Evolutionary conservation across 352 stramenopile genomes (phyloP).

Genomic region (Blastocystis sp.): DNA sequence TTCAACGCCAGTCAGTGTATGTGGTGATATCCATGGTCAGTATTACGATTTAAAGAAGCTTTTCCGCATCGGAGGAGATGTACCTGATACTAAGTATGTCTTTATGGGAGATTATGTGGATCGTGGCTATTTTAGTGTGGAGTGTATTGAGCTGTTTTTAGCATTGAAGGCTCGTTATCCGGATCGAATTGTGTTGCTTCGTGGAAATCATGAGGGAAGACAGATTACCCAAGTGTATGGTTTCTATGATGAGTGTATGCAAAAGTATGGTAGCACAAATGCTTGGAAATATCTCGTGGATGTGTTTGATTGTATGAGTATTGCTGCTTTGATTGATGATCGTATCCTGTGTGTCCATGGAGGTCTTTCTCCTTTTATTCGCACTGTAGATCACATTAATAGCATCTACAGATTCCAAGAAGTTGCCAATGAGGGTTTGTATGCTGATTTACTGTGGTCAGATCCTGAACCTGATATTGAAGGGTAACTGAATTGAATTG

Average conservation of each 20-base stretch:
- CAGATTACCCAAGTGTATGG: too few relatives aligned
- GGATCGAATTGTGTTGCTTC: slow-evolving; percentile 78
- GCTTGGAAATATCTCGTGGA: slow-evolving; percentile 89
- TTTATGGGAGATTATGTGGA: slow-evolving; percentile 84
- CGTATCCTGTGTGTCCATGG: slow-evolving; percentile 84
- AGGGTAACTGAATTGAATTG: slow-evolving; percentile 68
- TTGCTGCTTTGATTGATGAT: slow-evolving; percentile 84
- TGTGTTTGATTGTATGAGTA: slow-evolving; percentile 88
- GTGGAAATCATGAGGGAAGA: too few relatives aligned
- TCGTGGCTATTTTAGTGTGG: slow-evolving; percentile 79
- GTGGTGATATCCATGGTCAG: slow-evolving; percentile 80
- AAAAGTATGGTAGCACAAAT: slow-evolving; percentile 89
- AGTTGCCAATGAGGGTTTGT: slow-evolving; percentile 85
- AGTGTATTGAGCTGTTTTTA: slow-evolving; percentile 79
- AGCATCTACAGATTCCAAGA: slow-evolving; percentile 90
- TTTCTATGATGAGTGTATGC: too few relatives aligned
- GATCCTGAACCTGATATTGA: slow-evolving; percentile 87
- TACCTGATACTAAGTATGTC: slow-evolving; percentile 79
- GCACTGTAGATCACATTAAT: slow-evolving; percentile 85
- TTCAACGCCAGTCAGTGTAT: slow-evolving; percentile 78
- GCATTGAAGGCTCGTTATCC: slow-evolving; percentile 78
- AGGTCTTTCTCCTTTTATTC: slow-evolving; percentile 84
- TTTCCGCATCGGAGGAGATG: slow-evolving; percentile 76
- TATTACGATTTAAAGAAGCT: slow-evolving; percentile 80
- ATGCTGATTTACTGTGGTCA: slow-evolving; percentile 95